These are phyloP conservation scores for Wickerhamiella bombiphila DNA, from an alignment of 805 yeast genomes.

Conservation along the genomic window DNA sequence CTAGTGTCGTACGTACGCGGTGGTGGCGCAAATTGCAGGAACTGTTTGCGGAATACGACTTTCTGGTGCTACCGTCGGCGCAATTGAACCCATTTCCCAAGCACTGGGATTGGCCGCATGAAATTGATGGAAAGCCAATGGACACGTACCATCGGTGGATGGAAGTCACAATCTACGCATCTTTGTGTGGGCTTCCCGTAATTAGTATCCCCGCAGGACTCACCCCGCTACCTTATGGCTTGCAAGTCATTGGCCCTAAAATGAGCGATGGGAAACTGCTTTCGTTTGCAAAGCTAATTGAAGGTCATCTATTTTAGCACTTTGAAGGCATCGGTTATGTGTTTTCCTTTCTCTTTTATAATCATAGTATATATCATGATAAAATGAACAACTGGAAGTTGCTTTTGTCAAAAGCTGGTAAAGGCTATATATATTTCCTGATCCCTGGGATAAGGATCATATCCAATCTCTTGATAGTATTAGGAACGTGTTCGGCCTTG, in stretches of 20 bases:
- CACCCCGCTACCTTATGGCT: background rate
- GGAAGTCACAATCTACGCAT: conserved; percentile 2
- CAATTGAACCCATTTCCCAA: conserved; percentile 1
- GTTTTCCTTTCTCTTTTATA: no score
- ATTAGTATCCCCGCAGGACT: background rate
- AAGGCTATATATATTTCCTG: no score
- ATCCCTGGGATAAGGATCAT: no score
- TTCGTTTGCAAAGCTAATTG: background rate
- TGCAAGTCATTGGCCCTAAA: background rate
- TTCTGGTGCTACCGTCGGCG: conserved; percentile 1
- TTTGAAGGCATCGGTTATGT: background rate
- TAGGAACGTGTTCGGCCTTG: no score
- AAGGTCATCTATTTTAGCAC: no score
- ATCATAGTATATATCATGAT: no score
- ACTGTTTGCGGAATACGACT: background rate
- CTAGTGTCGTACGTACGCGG: background rate
- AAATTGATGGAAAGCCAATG: background rate
- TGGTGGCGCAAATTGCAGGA: background rate
- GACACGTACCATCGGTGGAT: conserved; percentile 2
- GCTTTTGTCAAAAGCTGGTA: no score
- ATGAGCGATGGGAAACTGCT: conserved; percentile 1
- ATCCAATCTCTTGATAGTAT: no score
- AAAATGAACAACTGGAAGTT: no score
- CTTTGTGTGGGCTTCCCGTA: background rate
- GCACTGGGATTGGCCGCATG: background rate